Evolutionary conservation across 78 protist genomes (phyloP), one percentile per base, ranked within the genome.

Genomic region (Pelomyxa schiedti): DNA sequence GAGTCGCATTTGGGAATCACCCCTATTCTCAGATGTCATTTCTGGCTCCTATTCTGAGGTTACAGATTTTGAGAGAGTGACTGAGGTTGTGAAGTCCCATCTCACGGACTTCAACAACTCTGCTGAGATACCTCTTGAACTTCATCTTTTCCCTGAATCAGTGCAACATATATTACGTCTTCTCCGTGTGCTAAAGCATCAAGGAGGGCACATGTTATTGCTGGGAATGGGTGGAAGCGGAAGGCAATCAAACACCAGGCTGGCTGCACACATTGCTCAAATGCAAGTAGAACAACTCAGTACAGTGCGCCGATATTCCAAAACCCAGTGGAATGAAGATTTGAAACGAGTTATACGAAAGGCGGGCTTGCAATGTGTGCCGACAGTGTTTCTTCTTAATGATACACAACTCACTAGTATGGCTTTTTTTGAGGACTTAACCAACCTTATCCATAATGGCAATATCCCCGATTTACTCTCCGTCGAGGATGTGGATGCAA

Each of bases 401-500:
- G 98, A 95, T 84, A 83, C 94, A 32, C 95, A 95, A 80, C 83
- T 95, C 64, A 74, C 87, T 64, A 6, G 38, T 28, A 92, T 87
- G 67, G 1, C 68, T 29, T 88, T 95, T 76, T 68, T 95, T 24
- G 98, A 95, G 74, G 96, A 92, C 81, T 53, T 95, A 66, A 86
- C 82, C 76, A 81, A 67, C 82, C 77, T 95, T 9, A 84, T 94
- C 9, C 82, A 82, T 86, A 40, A 80, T 37, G 98, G 95, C 4
- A 95, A 92, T 28, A 93, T 95, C 6, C 96, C 98, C 41, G 87
- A 86, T 82, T 30, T 95, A 36, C 84, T 78, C 67, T 88, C 69
- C 0, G 38, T 26, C 5, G 82, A 75, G 35, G 95, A 90, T 28
- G 1, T 75, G 30, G 93, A 90, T 38, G 24, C 8, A 24, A 90